These are phyloP conservation scores for Globisporangium echinulatum DNA, from an alignment of 352 stramenopile genomes.

Conservation along the genomic window DNA sequence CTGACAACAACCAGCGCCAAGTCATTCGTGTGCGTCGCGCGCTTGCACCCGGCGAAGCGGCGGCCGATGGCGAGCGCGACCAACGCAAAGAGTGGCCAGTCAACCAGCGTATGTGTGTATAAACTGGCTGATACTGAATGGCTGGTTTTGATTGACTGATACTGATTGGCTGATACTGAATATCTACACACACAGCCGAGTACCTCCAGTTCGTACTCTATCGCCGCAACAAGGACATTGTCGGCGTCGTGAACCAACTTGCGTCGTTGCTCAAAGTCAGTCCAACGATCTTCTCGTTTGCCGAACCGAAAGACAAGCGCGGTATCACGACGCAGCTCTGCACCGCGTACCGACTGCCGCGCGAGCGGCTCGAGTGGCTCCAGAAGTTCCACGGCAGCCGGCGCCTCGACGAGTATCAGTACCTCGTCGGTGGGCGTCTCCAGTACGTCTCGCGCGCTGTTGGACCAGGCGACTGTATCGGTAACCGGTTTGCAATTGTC, in stretches of 20 bases:
- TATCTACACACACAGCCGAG: conserved; percentile 46
- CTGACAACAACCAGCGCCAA: conserved; percentile 39
- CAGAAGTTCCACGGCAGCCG: conserved; percentile 23
- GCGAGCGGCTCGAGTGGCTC: conserved; percentile 49
- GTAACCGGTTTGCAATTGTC: conserved; percentile 93
- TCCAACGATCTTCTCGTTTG: conserved; percentile 83
- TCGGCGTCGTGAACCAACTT: conserved; percentile 77
- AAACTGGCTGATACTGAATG: too few species aligned
- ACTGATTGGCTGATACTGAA: too few species aligned
- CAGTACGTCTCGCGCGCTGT: conserved; percentile 86
- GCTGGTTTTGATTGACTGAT: too few species aligned
- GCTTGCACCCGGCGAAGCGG: conserved; percentile 14
- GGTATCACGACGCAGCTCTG: conserved; percentile 94
- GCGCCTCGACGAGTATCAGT: conserved; percentile 62
- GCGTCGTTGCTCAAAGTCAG: conserved; percentile 67
- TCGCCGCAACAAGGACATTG: conserved; percentile 96
- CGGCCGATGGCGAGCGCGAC: conserved; percentile 48
- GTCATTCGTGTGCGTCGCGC: conserved; percentile 64
- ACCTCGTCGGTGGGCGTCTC: conserved; percentile 91
- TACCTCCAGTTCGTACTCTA: conserved; percentile 95
- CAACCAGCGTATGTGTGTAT: conserved; percentile 43
- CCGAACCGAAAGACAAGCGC: conserved; percentile 97
- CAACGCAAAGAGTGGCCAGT: conserved; percentile 60
- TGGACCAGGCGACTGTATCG: conserved; percentile 77
- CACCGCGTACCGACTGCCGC: conserved; percentile 80